These are phyloP conservation scores for Phialocephala sp. DNA, from an alignment of 2,329 filamentous ascomycete species.

Conservation along the genomic window DNA sequence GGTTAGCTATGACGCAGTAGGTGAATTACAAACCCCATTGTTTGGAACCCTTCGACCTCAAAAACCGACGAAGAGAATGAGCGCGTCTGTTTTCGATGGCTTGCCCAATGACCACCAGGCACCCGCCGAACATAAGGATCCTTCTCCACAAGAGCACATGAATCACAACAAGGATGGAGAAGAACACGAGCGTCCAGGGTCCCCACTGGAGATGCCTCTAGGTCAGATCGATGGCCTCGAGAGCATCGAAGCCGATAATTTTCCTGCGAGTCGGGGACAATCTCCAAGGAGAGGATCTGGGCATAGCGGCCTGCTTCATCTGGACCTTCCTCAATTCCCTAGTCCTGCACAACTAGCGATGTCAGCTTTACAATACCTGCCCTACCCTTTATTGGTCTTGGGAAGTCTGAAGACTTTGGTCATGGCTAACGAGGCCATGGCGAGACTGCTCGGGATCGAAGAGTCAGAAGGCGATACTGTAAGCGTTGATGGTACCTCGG, in stretches of 20 bases:
- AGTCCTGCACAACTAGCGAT: conserved; percentile 64
- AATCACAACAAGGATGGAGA: conserved; percentile 15
- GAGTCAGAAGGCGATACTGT: conserved; percentile 46
- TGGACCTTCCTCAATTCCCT: conserved; percentile 50
- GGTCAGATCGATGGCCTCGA: conserved; percentile 41
- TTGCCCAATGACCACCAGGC: conserved; percentile 12
- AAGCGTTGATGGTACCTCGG: conserved; percentile 49
- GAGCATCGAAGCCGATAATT: conserved; percentile 26
- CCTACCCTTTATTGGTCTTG: conserved; percentile 73
- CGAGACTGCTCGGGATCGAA: conserved; percentile 67
- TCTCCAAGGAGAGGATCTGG: conserved; percentile 29
- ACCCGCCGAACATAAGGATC: conserved; percentile 4
- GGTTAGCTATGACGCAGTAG: conserved; percentile 22
- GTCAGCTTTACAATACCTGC: conserved; percentile 74
- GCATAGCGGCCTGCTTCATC: conserved; percentile 27
- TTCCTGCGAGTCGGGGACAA: conserved; percentile 25
- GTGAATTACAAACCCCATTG: conserved; percentile 2
- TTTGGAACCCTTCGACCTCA: neutral
- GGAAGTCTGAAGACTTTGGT: conserved; percentile 72
- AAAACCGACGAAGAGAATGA: conserved; percentile 15
- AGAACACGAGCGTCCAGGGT: conserved; percentile 28
- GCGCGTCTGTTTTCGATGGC: conserved; percentile 15
- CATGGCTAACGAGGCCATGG: conserved; percentile 78
- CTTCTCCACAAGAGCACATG: neutral
- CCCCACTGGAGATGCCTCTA: conserved; percentile 36